phyloP scores from a whole-genome alignment of 177 flowering plant species.

The Telopea speciosissima region DNA sequence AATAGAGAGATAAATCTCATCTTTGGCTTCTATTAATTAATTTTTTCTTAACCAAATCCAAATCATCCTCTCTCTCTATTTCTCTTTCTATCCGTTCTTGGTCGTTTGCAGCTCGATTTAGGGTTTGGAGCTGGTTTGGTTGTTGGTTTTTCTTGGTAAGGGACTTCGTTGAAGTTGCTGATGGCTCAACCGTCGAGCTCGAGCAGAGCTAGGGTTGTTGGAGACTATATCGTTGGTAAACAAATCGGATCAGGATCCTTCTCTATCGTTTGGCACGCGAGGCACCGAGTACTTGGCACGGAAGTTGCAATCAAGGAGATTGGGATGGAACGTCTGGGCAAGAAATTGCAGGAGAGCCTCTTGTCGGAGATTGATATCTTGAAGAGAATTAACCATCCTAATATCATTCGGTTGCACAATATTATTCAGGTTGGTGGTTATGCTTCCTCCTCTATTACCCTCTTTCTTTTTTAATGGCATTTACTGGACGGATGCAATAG shows the following conservation, averaged over 20 bases:
- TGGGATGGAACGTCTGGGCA: slow-evolving; percentile 47
- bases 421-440: slow-evolving; percentile 65
- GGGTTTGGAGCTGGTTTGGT: slow-evolving; percentile 5
- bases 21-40: not conserved
- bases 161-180: not conserved
- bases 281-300: slow-evolving; percentile 69
- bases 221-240: slow-evolving; percentile 67
- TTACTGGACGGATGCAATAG: not conserved
- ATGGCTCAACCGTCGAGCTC: slow-evolving; percentile 30
- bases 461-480: not conserved
- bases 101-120: not conserved
- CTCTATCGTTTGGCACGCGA: slow-evolving; percentile 91
- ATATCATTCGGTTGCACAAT: slow-evolving; percentile 78
- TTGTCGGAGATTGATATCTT: slow-evolving; percentile 78
- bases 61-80: not conserved
- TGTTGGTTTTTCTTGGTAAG: not conserved
- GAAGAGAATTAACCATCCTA: slow-evolving; percentile 72
- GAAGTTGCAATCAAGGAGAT: slow-evolving; percentile 98
- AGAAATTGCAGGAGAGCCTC: slow-evolving; percentile 78
- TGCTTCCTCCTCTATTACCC: too few species aligned
- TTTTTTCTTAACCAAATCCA: too few species aligned
- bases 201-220: slow-evolving; percentile 54
- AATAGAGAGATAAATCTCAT: too few species aligned
- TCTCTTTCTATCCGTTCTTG: not conserved
- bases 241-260: slow-evolving; percentile 94